phyloP scores from a whole-genome alignment of 2,329 filamentous ascomycete genomes.

The Fusarium odoratissimum region DNA sequence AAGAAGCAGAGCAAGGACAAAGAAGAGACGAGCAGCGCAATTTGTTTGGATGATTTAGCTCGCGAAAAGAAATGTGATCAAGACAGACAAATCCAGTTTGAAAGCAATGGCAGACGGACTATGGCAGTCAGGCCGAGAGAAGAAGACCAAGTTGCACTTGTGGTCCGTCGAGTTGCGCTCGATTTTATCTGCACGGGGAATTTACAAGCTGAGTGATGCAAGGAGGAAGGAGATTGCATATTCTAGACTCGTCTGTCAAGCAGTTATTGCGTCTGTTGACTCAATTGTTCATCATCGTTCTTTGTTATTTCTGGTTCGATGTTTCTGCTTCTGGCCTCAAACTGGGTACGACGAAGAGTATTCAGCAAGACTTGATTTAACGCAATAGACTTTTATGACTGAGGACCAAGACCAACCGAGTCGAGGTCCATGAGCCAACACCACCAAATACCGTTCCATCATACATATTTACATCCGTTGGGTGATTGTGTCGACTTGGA shows the following conservation, averaged over 20 bases:
- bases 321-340: conserved; percentile 25
- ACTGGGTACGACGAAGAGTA: conserved; percentile 25
- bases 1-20: conserved; percentile 21
- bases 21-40: conserved; percentile 23
- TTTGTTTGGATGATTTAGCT: conserved; percentile 10
- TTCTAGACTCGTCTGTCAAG: conserved; percentile 39
- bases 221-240: conserved; percentile 9
- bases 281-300: conserved; percentile 27
- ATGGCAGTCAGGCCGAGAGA: conserved; percentile 12
- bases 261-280: conserved; percentile 22
- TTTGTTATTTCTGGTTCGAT: conserved; percentile 24
- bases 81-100: conserved; percentile 17
- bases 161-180: conserved; percentile 4
- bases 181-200: not conserved
- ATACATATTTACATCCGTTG: conserved; percentile 2
- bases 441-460: conserved; percentile 21
- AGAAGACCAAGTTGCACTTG: not conserved
- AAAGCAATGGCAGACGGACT: conserved; percentile 17
- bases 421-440: conserved; percentile 43
- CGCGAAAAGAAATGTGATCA: conserved; percentile 18
- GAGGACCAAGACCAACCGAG: conserved; percentile 42
- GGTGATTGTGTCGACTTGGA: conserved; percentile 26
- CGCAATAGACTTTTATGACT: conserved; percentile 45
- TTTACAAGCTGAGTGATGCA: conserved; percentile 28
- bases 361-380: conserved; percentile 19